Evolutionary conservation across 1,139 yeast genomes (phyloP).

Genomic region (Suzukiozyma palmioleophila): DNA sequence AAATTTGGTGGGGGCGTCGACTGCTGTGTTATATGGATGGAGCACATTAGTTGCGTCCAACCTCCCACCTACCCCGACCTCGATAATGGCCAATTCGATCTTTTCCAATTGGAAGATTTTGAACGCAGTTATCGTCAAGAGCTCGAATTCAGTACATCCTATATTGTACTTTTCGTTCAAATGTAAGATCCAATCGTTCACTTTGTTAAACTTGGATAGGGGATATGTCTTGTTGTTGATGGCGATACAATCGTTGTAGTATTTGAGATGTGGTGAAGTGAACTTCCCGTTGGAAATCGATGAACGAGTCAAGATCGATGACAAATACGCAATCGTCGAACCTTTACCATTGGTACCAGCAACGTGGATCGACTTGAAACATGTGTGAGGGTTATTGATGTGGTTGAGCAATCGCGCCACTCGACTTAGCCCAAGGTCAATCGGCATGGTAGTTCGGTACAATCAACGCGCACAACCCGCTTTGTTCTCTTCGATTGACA

Average conservation of each 20-base stretch:
- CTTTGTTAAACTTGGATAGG: slow-evolving; percentile 37
- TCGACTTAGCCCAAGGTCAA: slow-evolving; percentile 62
- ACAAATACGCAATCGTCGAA: slow-evolving; percentile 74
- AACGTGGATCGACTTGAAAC: slow-evolving; percentile 65
- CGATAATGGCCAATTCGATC: slow-evolving; percentile 73
- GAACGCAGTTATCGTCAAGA: slow-evolving; percentile 79
- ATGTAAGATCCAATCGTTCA: slow-evolving; percentile 34
- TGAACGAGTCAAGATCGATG: slow-evolving; percentile 53
- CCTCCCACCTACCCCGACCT: slow-evolving; percentile 89
- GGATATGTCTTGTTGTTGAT: slow-evolving; percentile 59
- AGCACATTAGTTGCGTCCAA: slow-evolving; percentile 80
- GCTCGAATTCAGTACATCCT: slow-evolving; percentile 83
- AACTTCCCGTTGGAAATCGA: slow-evolving; percentile 64
- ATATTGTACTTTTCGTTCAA: slow-evolving; percentile 35
- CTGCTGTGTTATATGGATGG: slow-evolving; percentile 18
- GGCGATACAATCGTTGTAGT: slow-evolving; percentile 70
- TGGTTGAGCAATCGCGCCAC: slow-evolving; percentile 49
- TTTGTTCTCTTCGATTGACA: too few relatives aligned
- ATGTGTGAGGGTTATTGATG: slow-evolving; percentile 66
- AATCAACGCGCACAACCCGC: too few relatives aligned
- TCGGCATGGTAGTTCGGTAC: slow-evolving; percentile 27
- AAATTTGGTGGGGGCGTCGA: too few relatives aligned
- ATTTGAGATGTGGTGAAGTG: slow-evolving; percentile 80
- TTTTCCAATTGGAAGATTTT: slow-evolving; percentile 57
- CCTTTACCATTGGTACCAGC: slow-evolving; percentile 98